Conservation (phyloP, 2,329 filamentous ascomycete genomes). For the Tolypocladium inflatum region DNA sequence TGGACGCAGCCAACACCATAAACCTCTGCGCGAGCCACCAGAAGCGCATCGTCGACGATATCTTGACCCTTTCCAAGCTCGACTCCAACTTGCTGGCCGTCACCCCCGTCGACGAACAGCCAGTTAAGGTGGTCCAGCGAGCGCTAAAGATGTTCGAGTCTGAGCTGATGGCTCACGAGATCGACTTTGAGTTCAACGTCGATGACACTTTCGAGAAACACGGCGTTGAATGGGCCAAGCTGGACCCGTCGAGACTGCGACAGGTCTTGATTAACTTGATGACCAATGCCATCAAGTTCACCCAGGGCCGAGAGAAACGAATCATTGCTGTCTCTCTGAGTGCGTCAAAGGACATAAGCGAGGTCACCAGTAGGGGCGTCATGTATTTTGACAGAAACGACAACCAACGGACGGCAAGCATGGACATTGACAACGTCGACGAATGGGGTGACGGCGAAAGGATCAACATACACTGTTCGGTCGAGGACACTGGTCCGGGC, state of each 20-base stretch:
- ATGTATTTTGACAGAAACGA: constrained; percentile 38
- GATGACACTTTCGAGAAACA: constrained; percentile 58
- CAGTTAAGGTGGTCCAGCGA: constrained; percentile 55
- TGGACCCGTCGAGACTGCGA: constrained; percentile 65
- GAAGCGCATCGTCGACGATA: constrained; percentile 61
- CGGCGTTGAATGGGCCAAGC: constrained; percentile 59
- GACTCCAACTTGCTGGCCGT: constrained; percentile 63
- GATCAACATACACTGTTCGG: constrained; percentile 63
- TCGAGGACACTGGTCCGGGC: constrained; percentile 62
- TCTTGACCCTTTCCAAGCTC: constrained; percentile 58
- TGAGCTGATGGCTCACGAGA: constrained; percentile 62
- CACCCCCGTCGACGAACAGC: constrained; percentile 60
- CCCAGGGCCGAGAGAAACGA: constrained; percentile 48
- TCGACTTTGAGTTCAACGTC: constrained; percentile 59
- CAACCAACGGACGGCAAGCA: constrained; percentile 20
- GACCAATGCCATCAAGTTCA: constrained; percentile 58
- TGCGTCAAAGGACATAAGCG: constrained; percentile 45
- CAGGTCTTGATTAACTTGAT: constrained; percentile 72
- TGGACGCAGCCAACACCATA: constrained; percentile 76
- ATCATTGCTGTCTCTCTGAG: constrained; percentile 56
- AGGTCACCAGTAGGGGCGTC: constrained; percentile 28
- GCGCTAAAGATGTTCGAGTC: constrained; percentile 73
- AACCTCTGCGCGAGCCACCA: constrained; percentile 72
- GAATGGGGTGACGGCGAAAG: constrained; percentile 67
- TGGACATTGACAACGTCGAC: constrained; percentile 38